These are phyloP conservation scores for Lentinula guzmanii DNA, from an alignment of 768 basidiomycete genomes.

Conservation along the genomic window DNA sequence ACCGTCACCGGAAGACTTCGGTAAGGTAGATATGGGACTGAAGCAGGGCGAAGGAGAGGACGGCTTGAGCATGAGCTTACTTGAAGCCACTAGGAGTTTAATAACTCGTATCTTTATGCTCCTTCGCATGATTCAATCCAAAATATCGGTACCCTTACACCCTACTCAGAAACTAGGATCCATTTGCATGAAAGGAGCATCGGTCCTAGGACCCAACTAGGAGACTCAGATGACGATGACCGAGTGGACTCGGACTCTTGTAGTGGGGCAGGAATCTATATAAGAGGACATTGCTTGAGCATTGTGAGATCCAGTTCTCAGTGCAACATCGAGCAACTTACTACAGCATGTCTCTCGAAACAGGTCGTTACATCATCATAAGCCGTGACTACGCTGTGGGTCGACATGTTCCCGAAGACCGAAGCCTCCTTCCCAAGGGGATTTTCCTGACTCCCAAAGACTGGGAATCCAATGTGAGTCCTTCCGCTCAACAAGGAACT, in stretches of 20 bases:
- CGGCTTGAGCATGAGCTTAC: not conserved
- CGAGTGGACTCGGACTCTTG: no score
- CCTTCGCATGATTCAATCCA: no score
- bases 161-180: no score
- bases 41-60: no score
- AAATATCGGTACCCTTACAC: no score
- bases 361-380: not conserved
- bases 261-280: not conserved
- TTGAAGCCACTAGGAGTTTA: no score
- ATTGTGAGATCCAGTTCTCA: not conserved
- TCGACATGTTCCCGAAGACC: not conserved
- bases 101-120: no score
- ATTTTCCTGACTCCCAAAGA: not conserved
- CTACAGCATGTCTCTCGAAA: not conserved
- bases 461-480: not conserved
- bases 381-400: not conserved
- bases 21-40: no score
- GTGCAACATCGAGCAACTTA: not conserved
- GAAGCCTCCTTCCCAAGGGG: not conserved
- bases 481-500: not conserved
- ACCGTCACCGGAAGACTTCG: no score
- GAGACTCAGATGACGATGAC: no score
- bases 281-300: not conserved
- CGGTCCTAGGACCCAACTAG: no score
- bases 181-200: no score